A percentile compares a stretch with the other conserved stretches of the same genome.
phyloP scores from a whole-genome alignment of 2,329 filamentous ascomycete species.

The Didymella lethalis region DNA sequence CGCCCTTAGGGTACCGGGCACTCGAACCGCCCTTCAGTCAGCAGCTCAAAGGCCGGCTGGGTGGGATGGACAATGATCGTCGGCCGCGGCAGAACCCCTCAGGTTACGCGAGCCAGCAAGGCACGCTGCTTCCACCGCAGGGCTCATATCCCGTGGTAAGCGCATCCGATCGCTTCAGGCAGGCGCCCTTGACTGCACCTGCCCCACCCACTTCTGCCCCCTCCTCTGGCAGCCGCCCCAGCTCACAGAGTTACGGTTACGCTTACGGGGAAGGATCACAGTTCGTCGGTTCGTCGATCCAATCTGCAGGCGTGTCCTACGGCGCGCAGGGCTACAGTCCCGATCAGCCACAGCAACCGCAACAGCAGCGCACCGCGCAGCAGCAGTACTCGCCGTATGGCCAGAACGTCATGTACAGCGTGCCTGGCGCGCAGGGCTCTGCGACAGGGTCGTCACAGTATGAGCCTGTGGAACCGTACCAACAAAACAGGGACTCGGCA shows the following conservation, averaged over 20 bases:
- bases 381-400: conserved; percentile 63
- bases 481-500: conserved; percentile 71
- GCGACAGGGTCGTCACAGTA: conserved; percentile 68
- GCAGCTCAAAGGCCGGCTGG: conserved; percentile 60
- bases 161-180: conserved; percentile 59
- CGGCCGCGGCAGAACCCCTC: conserved; percentile 77
- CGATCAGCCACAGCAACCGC: conserved; percentile 50
- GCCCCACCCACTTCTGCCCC: conserved; percentile 53
- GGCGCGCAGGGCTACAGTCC: conserved; percentile 69
- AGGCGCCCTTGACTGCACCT: conserved; percentile 54
- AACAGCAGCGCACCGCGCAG: conserved; percentile 61
- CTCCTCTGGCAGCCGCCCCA: conserved; percentile 49
- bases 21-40: conserved; percentile 66
- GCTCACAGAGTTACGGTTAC: conserved; percentile 59
- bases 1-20: conserved; percentile 70
- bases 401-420: conserved; percentile 80
- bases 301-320: conserved; percentile 65
- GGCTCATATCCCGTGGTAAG: conserved; percentile 55
- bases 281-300: conserved; percentile 64
- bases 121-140: conserved; percentile 56
- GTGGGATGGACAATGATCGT: conserved; percentile 80
- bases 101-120: conserved; percentile 64
- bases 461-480: conserved; percentile 77
- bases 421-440: conserved; percentile 54
- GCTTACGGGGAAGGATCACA: conserved; percentile 62